phyloP scores from a whole-genome alignment of 805 yeast species.

The Wickerhamia fluorescens region DNA sequence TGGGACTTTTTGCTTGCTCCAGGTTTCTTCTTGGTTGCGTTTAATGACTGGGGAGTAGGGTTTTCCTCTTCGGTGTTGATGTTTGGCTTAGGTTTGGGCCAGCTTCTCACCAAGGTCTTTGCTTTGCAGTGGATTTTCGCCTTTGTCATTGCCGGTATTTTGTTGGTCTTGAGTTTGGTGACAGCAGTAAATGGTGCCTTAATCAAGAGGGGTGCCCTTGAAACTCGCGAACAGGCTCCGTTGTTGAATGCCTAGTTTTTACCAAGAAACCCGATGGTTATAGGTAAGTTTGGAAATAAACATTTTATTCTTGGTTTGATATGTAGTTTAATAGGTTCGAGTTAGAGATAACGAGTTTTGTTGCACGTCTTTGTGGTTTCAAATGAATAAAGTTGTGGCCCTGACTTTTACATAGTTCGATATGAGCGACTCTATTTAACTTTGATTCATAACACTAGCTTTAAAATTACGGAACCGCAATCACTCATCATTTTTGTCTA shows the following conservation, averaged over 20 bases:
- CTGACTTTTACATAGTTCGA: too few relatives aligned
- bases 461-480: too few relatives aligned
- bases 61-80: slow-evolving; percentile 49
- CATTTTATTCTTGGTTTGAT: neutral
- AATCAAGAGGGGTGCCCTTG: neutral
- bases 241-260: slow-evolving; percentile 19
- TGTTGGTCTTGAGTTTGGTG: slow-evolving; percentile 44
- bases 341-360: too few relatives aligned
- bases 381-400: too few relatives aligned
- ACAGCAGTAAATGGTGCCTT: slow-evolving; percentile 36
- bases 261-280: too few relatives aligned
- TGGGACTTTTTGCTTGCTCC: slow-evolving; percentile 77
- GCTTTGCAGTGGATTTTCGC: slow-evolving; percentile 88
- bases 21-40: slow-evolving; percentile 45
- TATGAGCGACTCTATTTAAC: too few relatives aligned
- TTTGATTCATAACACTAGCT: too few relatives aligned
- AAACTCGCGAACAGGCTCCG: slow-evolving; percentile 27
- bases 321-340: neutral
- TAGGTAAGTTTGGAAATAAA: too few relatives aligned
- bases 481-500: too few relatives aligned
- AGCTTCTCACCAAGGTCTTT: slow-evolving; percentile 57
- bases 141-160: slow-evolving; percentile 51
- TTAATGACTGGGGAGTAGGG: slow-evolving; percentile 68
- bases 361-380: too few relatives aligned
- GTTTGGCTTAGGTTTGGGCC: slow-evolving; percentile 66